A percentile compares a stretch with the other conserved stretches of the same genome.
phyloP scores from a whole-genome alignment of 129 eudicot species.

The Flaveria trinervia region DNA sequence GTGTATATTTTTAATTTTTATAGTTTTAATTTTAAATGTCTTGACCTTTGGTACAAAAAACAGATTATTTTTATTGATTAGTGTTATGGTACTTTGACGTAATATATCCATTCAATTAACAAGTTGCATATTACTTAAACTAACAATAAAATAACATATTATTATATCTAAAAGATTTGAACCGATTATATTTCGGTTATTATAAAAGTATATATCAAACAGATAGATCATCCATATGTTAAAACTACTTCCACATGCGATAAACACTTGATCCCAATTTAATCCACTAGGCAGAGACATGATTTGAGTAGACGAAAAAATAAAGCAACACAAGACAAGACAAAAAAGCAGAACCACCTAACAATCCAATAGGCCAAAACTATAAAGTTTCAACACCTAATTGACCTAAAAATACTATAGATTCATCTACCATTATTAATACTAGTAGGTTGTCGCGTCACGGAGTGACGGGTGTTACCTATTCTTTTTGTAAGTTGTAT shows the following conservation, averaged over 20 bases:
- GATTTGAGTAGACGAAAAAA: slow-evolving; percentile 24
- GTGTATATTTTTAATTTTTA: too few relatives aligned
- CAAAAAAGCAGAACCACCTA: slow-evolving; percentile 31
- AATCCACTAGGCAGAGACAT: slow-evolving; percentile 23
- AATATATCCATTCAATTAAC: not conserved
- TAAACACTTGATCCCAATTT: slow-evolving; percentile 25
- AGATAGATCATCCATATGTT: not conserved
- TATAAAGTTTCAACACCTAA: slow-evolving; percentile 9
- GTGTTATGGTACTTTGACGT: too few relatives aligned
- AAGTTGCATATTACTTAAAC: not conserved
- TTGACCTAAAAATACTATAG: not conserved
- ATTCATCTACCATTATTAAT: not conserved
- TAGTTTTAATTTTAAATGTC: too few relatives aligned
- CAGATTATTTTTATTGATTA: too few relatives aligned
- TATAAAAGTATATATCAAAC: not conserved
- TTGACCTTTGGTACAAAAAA: not conserved
- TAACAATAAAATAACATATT: not conserved
- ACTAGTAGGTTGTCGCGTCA: too few relatives aligned
- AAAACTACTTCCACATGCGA: slow-evolving; percentile 14
- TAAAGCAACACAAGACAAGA: slow-evolving; percentile 26
- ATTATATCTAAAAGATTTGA: not conserved
- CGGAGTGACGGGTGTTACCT: too few relatives aligned
- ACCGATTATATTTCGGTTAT: not conserved
- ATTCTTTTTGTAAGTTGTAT: too few relatives aligned
- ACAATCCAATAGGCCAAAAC: slow-evolving; percentile 15